These are phyloP conservation scores for Lumnitzera littorea DNA, from an alignment of 345 rosid genomes.

Conservation along the genomic window DNA sequence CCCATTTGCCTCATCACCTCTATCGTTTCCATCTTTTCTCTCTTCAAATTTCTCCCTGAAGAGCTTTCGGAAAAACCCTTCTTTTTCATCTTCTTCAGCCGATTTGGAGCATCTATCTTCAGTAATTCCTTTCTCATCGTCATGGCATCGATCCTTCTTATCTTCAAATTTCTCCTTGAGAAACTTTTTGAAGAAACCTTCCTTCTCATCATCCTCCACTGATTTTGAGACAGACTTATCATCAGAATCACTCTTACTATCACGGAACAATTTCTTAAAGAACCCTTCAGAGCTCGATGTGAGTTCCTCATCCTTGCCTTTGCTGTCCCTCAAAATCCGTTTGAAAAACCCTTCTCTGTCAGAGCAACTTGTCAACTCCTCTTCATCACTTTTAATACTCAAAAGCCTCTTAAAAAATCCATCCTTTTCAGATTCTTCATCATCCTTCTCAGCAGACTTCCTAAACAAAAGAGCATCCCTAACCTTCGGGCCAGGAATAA, in stretches of 20 bases:
- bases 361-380: constrained; percentile 59
- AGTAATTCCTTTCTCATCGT: constrained; percentile 25
- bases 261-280: constrained; percentile 66
- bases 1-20: constrained; percentile 39
- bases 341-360: constrained; percentile 56
- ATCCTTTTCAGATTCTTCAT: constrained; percentile 81
- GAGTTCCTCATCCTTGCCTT: constrained; percentile 62
- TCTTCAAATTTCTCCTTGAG: constrained; percentile 75
- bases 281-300: constrained; percentile 67
- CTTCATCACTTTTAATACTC: constrained; percentile 70
- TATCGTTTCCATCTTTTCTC: constrained; percentile 64
- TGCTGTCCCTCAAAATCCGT: constrained; percentile 54
- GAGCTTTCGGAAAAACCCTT: constrained; percentile 79
- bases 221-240: constrained; percentile 41
- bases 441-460: constrained; percentile 90
- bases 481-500: constrained; percentile 87
- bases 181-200: constrained; percentile 78
- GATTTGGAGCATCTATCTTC: constrained; percentile 55
- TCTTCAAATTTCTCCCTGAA: constrained; percentile 85
- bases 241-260: constrained; percentile 47
- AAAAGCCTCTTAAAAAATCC: constrained; percentile 89
- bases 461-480: constrained; percentile 92
- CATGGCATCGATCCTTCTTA: constrained; percentile 61
- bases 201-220: constrained; percentile 73
- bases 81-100: constrained; percentile 77